These are phyloP conservation scores for Hordeum vulgare DNA, from an alignment of 176 grass and related monocot genomes.

Conservation along the genomic window MorexV3_pseudomolecules_assembly NC_058522.1:123282609-123283108, in stretches of 20 bases:
- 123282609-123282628: constrained; percentile 80
- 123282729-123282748: constrained; percentile 71
- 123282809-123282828: neutral
- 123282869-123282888: constrained; percentile 76
- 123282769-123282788: constrained; percentile 96
- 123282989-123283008: constrained; percentile 99
- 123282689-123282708: constrained; percentile 15
- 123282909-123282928: constrained; percentile 95
- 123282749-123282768: constrained; percentile 80
- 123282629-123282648: constrained; percentile 72
- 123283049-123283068: constrained; percentile 7
- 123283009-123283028: constrained; percentile 1
- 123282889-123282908: constrained; percentile 71
- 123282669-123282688: neutral
- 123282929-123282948: constrained; percentile 84
- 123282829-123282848: constrained; percentile 6
- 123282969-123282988: constrained; percentile 89
- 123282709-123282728: constrained; percentile 64
- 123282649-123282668: constrained; percentile 7
- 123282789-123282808: constrained; percentile 2
- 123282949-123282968: constrained; percentile 94
- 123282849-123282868: constrained; percentile 40
- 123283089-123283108: neutral
- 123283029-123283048: neutral
- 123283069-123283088: neutral